Percentiles rank a stretch among this genome's conserved stretches.
Conservation (phyloP, 306 rosid species). For the Psophocarpus tetragonolobus region DNA sequence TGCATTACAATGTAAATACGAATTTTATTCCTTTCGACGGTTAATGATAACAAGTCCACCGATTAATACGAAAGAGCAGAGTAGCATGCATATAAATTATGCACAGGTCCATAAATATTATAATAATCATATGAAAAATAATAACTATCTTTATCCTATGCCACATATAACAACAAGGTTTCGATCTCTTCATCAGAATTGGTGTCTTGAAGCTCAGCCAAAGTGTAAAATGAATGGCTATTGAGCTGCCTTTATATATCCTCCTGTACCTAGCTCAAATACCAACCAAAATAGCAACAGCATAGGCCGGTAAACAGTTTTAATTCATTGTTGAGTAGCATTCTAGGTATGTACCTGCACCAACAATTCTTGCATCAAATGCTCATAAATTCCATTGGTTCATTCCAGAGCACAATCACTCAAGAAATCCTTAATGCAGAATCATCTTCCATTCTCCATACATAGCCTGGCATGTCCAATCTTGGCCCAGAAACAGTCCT, state of each 20-base stretch:
- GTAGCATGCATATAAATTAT: slow-evolving; percentile 45
- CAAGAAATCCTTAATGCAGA: slow-evolving; percentile 59
- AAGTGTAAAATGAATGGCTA: slow-evolving; percentile 71
- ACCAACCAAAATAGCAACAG: slow-evolving; percentile 54
- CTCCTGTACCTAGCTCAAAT: slow-evolving; percentile 49
- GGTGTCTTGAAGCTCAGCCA: slow-evolving; percentile 72
- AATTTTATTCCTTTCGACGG: slow-evolving; percentile 53
- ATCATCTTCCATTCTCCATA: slow-evolving; percentile 77
- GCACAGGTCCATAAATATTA: slow-evolving; percentile 51
- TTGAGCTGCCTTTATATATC: slow-evolving; percentile 56
- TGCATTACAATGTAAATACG: slow-evolving; percentile 17
- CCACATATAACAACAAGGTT: slow-evolving; percentile 41
- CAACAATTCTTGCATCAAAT: slow-evolving; percentile 26
- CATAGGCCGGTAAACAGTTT: slow-evolving; percentile 42
- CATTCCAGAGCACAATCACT: slow-evolving; percentile 23
- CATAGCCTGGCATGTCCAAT: slow-evolving; percentile 80
- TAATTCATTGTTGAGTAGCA: slow-evolving; percentile 31
- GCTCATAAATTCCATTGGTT: neutral
- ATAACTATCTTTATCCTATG: slow-evolving; percentile 34
- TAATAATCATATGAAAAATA: slow-evolving; percentile 37
- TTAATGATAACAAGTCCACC: slow-evolving; percentile 41
- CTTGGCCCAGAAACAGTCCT: slow-evolving; percentile 84
- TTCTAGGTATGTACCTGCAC: slow-evolving; percentile 55
- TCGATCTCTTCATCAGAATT: slow-evolving; percentile 41
- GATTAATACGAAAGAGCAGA: slow-evolving; percentile 39